phyloP scores from a whole-genome alignment of 148 eudicot genomes.

The Rhododendron simsii region DNA sequence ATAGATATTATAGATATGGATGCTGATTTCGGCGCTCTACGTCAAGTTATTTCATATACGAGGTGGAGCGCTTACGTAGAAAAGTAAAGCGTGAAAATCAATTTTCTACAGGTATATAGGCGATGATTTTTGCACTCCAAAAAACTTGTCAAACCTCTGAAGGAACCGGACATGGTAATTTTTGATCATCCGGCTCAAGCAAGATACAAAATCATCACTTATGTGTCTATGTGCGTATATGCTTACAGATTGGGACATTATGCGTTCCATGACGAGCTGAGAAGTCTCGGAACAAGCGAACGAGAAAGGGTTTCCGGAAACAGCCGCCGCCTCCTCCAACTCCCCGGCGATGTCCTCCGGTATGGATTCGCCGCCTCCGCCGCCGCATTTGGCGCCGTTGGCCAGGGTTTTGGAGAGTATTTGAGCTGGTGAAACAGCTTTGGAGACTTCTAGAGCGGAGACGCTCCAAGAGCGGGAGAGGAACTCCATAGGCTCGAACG shows the following conservation, averaged over 20 bases:
- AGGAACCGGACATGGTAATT: no score
- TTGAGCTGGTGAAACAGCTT: constrained; percentile 49
- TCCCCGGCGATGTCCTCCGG: constrained; percentile 49
- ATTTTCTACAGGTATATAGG: no score
- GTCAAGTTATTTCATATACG: no score
- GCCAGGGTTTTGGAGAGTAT: constrained; percentile 19
- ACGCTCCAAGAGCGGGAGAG: constrained; percentile 91
- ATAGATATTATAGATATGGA: no score
- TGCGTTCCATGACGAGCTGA: constrained; percentile 84
- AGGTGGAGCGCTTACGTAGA: no score
- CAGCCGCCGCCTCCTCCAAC: constrained; percentile 25
- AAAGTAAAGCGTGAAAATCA: no score
- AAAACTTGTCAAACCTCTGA: no score
- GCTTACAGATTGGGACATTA: constrained; percentile 90
- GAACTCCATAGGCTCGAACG: constrained; percentile 86
- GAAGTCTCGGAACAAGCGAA: constrained; percentile 86
- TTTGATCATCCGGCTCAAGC: no score
- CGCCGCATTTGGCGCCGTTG: background rate
- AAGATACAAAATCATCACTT: background rate
- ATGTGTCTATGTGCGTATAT: background rate
- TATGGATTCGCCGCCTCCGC: constrained; percentile 19
- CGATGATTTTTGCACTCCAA: no score
- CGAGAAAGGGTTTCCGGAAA: constrained; percentile 62
- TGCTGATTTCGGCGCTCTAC: no score
- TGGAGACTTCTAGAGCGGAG: constrained; percentile 71